A percentile compares a stretch with the other conserved stretches of the same genome.
Evolutionary conservation across 257 asterid genomes (phyloP).

Genomic region (Vinca minor): DNA sequence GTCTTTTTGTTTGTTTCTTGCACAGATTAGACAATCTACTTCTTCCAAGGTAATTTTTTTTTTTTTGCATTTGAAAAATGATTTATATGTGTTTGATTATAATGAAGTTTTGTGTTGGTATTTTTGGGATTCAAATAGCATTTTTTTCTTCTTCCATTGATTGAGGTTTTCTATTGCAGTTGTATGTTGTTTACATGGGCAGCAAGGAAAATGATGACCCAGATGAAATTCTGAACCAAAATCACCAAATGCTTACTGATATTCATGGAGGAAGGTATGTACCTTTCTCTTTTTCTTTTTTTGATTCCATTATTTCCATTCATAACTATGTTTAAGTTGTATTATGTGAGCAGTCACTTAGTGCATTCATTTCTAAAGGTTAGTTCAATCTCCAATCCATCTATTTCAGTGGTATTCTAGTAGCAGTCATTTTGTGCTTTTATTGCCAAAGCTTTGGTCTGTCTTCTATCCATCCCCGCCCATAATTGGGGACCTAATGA

Average conservation of each 20-base stretch:
- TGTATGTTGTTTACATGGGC: slow-evolving; percentile 97
- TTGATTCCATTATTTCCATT: too few relatives aligned
- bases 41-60: slow-evolving; percentile 54
- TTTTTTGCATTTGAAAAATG: background rate
- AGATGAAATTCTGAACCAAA: slow-evolving; percentile 66
- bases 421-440: too few relatives aligned
- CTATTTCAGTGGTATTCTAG: too few relatives aligned
- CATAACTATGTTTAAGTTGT: too few relatives aligned
- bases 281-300: slow-evolving; percentile 1
- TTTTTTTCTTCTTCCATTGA: background rate
- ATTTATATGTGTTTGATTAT: too few relatives aligned
- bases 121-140: background rate
- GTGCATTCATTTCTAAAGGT: too few relatives aligned
- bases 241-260: slow-evolving; percentile 60
- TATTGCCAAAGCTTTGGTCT: too few relatives aligned
- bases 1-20: slow-evolving; percentile 34
- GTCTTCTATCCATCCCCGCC: too few relatives aligned
- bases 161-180: slow-evolving; percentile 28
- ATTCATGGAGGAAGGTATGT: slow-evolving; percentile 73
- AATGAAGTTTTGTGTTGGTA: background rate
- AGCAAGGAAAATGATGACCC: slow-evolving; percentile 57
- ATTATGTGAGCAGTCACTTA: too few relatives aligned
- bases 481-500: too few relatives aligned
- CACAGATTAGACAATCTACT: slow-evolving; percentile 37
- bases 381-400: too few relatives aligned